A percentile compares a stretch with the other conserved stretches of the same genome.
phyloP scores from a whole-genome alignment of 2,329 filamentous ascomycete genomes.

The Graphilbum fragrans region DNA sequence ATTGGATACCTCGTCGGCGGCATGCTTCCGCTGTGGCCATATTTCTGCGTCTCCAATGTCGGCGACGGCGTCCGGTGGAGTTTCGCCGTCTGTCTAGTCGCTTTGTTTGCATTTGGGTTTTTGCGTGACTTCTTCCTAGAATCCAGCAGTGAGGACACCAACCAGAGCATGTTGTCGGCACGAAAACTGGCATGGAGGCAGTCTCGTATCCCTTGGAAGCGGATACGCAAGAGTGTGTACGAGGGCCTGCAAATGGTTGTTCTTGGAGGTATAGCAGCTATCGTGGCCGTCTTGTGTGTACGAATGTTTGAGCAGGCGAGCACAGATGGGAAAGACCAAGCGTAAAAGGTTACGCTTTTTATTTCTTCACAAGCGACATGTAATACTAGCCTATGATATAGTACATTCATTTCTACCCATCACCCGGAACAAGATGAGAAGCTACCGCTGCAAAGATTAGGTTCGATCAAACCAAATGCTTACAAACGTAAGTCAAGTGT shows the following conservation, averaged over 20 bases:
- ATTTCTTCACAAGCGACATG: too few relatives aligned
- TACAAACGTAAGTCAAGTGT: too few relatives aligned
- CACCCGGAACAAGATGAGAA: too few relatives aligned
- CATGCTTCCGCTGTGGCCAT: slow-evolving; percentile 18
- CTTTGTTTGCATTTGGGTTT: slow-evolving; percentile 19
- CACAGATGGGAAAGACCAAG: too few relatives aligned
- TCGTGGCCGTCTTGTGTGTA: slow-evolving; percentile 18
- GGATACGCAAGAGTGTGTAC: slow-evolving; percentile 12
- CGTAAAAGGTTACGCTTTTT: too few relatives aligned
- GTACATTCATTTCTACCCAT: too few relatives aligned
- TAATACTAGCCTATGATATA: too few relatives aligned
- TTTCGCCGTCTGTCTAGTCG: slow-evolving; percentile 17
- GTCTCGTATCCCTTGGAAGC: slow-evolving; percentile 9
- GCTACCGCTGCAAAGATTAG: too few relatives aligned
- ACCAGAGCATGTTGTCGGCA: neutral
- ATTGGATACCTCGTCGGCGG: slow-evolving; percentile 18
- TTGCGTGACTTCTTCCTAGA: slow-evolving; percentile 13
- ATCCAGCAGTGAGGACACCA: neutral
- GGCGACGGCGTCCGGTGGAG: slow-evolving; percentile 19
- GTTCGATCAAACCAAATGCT: too few relatives aligned
- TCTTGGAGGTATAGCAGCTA: slow-evolving; percentile 17
- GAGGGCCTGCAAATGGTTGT: slow-evolving; percentile 20
- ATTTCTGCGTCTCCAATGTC: slow-evolving; percentile 16
- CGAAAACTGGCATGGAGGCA: neutral
- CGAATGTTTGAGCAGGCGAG: slow-evolving; percentile 14